phyloP scores from a whole-genome alignment of 129 eudicot genomes.

The Rutidosis leptorrhynchoides region DNA sequence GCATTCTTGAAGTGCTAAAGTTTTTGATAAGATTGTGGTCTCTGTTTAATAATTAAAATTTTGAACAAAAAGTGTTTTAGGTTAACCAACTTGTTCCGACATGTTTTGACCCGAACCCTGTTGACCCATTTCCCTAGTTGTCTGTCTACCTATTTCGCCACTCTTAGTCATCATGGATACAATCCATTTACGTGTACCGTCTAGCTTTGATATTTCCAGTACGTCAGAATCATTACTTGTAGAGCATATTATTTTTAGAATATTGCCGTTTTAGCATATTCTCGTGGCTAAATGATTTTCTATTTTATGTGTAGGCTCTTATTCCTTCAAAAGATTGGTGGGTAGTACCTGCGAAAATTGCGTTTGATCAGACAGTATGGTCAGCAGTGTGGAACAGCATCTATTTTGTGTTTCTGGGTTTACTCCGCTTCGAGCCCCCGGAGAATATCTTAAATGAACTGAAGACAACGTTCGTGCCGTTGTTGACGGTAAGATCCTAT shows the following conservation, averaged over 20 bases:
- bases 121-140: neutral
- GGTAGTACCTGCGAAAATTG: constrained; percentile 89
- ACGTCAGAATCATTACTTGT: neutral
- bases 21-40: neutral
- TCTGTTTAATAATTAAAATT: too few relatives aligned
- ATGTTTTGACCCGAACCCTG: neutral
- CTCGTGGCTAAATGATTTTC: neutral
- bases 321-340: constrained; percentile 91
- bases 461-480: constrained; percentile 72
- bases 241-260: neutral
- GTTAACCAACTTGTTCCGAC: neutral
- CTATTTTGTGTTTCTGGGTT: constrained; percentile 64
- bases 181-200: neutral
- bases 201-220: neutral
- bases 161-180: neutral
- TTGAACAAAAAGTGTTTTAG: neutral
- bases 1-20: neutral
- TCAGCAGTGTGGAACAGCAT: constrained; percentile 94
- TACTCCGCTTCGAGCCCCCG: constrained; percentile 84
- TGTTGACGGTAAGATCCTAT: constrained; percentile 65
- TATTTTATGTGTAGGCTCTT: constrained; percentile 49
- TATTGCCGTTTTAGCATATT: neutral
- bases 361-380: constrained; percentile 91
- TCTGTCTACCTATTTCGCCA: neutral
- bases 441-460: constrained; percentile 51